Conservation (phyloP, 1,139 yeast genomes). For the Blastobotrys malaysiensis region DNA sequence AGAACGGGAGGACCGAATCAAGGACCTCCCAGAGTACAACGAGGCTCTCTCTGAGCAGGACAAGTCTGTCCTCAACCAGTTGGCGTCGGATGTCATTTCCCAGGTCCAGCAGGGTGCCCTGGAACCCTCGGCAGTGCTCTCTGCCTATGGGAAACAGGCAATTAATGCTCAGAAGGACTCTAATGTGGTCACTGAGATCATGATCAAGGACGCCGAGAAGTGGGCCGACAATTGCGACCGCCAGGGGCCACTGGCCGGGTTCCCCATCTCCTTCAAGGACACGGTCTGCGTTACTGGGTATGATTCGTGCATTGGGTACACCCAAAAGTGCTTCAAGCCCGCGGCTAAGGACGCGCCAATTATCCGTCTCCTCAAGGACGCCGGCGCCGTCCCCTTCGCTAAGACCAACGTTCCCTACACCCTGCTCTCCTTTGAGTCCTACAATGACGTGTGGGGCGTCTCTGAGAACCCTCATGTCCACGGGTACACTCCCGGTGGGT, state of each 20-base stretch:
- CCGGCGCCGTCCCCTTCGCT: conserved; percentile 45
- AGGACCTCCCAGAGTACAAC: conserved; percentile 30
- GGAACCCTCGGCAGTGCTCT: conserved; percentile 31
- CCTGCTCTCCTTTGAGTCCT: conserved; percentile 42
- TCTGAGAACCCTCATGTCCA: conserved; percentile 40
- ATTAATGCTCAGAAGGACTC: conserved; percentile 32
- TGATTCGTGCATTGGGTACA: conserved; percentile 48
- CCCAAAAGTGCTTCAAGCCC: conserved; percentile 38
- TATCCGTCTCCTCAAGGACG: conserved; percentile 36
- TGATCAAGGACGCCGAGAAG: conserved; percentile 35
- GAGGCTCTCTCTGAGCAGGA: conserved; percentile 34
- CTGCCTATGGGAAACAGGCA: conserved; percentile 38
- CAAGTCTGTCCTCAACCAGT: conserved; percentile 23
- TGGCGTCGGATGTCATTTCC: conserved; percentile 29
- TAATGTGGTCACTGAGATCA: conserved; percentile 37
- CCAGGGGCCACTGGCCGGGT: conserved; percentile 59
- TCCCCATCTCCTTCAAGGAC: conserved; percentile 59
- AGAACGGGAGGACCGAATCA: conserved; percentile 34
- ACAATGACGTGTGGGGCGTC: conserved; percentile 42
- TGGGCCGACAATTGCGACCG: conserved; percentile 28
- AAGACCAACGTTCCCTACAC: conserved; percentile 48
- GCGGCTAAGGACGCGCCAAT: conserved; percentile 33
- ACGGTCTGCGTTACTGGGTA: conserved; percentile 46
- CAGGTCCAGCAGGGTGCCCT: conserved; percentile 31
- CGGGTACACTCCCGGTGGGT: conserved; percentile 43